Evolutionary conservation across 768 basidiomycete species (phyloP).

Genomic region (Collybiopsis confluens): DNA sequence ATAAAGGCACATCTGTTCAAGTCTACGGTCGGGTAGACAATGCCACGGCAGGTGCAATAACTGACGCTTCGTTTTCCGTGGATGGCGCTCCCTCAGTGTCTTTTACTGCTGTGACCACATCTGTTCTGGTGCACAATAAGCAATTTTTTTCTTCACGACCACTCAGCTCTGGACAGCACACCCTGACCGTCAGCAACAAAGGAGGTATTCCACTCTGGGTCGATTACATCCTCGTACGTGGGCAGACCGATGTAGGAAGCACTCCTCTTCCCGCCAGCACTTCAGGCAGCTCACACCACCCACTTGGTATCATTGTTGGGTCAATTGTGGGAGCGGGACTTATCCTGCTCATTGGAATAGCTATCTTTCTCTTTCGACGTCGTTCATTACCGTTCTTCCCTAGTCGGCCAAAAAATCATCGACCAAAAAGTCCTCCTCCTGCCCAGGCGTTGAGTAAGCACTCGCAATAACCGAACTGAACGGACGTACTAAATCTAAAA

Average conservation of each 20-base stretch:
- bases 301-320: not conserved
- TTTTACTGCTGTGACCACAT: constrained; percentile 15
- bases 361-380: constrained; percentile 11
- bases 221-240: constrained; percentile 18
- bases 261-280: not conserved
- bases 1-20: constrained; percentile 16
- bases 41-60: constrained; percentile 11
- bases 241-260: not conserved
- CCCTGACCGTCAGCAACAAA: constrained; percentile 11
- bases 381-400: not conserved
- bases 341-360: not conserved
- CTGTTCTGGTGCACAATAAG: constrained; percentile 14
- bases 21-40: constrained; percentile 18
- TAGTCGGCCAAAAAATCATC: not conserved
- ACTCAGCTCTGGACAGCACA: constrained; percentile 16
- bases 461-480: not conserved
- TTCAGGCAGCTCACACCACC: not conserved
- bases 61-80: constrained; percentile 16
- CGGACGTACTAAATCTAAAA: not conserved
- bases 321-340: not conserved
- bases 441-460: not conserved
- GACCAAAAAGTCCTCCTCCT: not conserved
- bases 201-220: constrained; percentile 13
- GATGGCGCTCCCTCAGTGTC: constrained; percentile 15
- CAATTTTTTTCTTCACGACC: constrained; percentile 14